Evolutionary conservation across 202 grass and related monocot species (phyloP).

Genomic region (Bolboschoenoplectus hybrid): DNA sequence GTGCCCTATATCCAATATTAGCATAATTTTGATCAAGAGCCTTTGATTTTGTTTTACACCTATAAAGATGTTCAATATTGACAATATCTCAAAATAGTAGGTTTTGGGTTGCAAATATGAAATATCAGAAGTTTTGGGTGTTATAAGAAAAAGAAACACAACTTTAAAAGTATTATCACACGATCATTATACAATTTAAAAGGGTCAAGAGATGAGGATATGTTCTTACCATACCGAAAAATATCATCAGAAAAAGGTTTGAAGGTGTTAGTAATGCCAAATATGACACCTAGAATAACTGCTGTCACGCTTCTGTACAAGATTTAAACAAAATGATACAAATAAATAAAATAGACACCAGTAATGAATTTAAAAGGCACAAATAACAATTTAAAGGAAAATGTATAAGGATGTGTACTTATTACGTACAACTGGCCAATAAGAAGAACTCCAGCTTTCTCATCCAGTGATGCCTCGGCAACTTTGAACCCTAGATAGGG

Average conservation of each 20-base stretch:
- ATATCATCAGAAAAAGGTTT: slow-evolving; percentile 79
- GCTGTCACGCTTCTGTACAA: slow-evolving; percentile 68
- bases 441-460: slow-evolving; percentile 89
- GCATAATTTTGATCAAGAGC: neutral
- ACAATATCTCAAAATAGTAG: neutral
- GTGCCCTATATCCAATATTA: neutral
- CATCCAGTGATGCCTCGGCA: slow-evolving; percentile 61
- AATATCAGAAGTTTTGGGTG: neutral
- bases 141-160: neutral
- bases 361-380: neutral
- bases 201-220: slow-evolving; percentile 35
- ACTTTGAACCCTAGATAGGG: slow-evolving; percentile 59
- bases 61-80: neutral
- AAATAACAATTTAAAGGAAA: neutral
- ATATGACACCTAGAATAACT: slow-evolving; percentile 75
- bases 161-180: neutral
- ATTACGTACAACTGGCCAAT: slow-evolving; percentile 77
- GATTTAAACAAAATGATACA: slow-evolving; percentile 34
- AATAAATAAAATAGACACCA: slow-evolving; percentile 24
- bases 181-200: slow-evolving; percentile 23
- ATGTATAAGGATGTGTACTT: slow-evolving; percentile 17
- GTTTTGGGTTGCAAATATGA: slow-evolving; percentile 4
- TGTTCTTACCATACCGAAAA: slow-evolving; percentile 72
- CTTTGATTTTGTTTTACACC: neutral
- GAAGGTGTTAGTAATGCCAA: slow-evolving; percentile 86